Base-by-base conservation (phyloP, 306 rosid genomes). In the Begonia masoniana region DNA sequence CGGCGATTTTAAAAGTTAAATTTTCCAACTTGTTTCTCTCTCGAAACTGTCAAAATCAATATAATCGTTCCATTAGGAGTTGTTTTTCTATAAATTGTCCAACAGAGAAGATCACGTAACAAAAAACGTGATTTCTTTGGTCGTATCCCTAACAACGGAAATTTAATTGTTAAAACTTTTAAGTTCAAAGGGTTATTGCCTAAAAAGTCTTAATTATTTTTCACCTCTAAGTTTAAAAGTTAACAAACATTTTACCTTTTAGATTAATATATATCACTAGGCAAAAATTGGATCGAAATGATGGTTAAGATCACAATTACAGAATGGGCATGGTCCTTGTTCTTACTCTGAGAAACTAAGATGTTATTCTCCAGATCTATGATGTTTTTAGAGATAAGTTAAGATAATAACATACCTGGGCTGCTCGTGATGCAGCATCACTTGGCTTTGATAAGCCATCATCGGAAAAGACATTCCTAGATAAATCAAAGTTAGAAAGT, bases 401-500 rank as follows among this genome's bases (percentile, higher is more conserved):
- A 26, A 39, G 35, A 54, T 54, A 15, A 62, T 57, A 63, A 55
- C 54, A 43, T 76, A 69, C 99, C 86, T 79, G 85, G 64, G 74
- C 86, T 36, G 78, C 62, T 56, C 65, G 83, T 64, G 68, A 64
- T 57, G 88, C 99, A 57, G 74, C 73, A 49, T 43, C 70, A 26
- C 64, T 81, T 55, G 81, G 92, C 52, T 65, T 52, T 65, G 78
- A 65, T 9, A 82, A 77, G 58, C 92, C 94, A 58, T 83, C 99
- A 8, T 75, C 96, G 43, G 96, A 91, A 73, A 78, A 91, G 56
- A 91, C 69, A 74, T 91, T 91, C 86, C 96, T 91, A 78, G 61
- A 68, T 42, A 49, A 60, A 3, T 10, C 54, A 50, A 4, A 50
- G 54, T 10, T 5, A 50, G 5, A 17, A n/a, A 15, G 19, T 10